Evolutionary conservation across 805 yeast genomes (phyloP).

Genomic region (Wickerhamomyces canadensis): DNA sequence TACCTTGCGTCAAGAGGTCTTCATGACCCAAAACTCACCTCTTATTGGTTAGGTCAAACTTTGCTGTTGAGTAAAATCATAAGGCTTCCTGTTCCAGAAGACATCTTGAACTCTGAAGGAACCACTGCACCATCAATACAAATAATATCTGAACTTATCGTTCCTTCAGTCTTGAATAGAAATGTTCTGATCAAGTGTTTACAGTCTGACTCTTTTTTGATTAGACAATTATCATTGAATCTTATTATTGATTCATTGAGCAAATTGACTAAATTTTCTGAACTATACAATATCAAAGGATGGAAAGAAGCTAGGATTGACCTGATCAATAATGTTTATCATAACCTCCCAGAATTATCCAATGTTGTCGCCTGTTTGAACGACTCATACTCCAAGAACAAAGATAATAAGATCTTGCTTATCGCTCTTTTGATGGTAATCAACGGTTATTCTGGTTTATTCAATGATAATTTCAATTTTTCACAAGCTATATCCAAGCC

Average conservation of each 20-base stretch:
- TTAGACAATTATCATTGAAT: conserved; percentile 62
- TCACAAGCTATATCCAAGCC: conserved; percentile 29
- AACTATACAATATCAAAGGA: conserved; percentile 30
- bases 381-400: conserved; percentile 31
- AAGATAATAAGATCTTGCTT: conserved; percentile 39
- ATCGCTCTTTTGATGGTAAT: conserved; percentile 43
- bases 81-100: conserved; percentile 47
- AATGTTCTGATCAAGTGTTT: conserved; percentile 54
- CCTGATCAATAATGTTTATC: conserved; percentile 29
- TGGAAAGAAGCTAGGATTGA: conserved; percentile 35
- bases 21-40: conserved; percentile 73
- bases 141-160: conserved; percentile 46
- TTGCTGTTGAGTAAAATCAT: conserved; percentile 55
- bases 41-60: conserved; percentile 79
- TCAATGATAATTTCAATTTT: conserved; percentile 29
- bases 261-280: conserved; percentile 42
- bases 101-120: conserved; percentile 24
- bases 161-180: conserved; percentile 62
- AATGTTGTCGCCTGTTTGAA: conserved; percentile 37
- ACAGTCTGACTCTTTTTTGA: conserved; percentile 40
- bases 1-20: conserved; percentile 58
- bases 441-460: conserved; percentile 32
- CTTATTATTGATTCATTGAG: conserved; percentile 47
- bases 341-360: conserved; percentile 46
- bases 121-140: conserved; percentile 27